Conservation (phyloP, 768 basidiomycete genomes). For the Rhodosporidiobolus odoratus region DNA sequence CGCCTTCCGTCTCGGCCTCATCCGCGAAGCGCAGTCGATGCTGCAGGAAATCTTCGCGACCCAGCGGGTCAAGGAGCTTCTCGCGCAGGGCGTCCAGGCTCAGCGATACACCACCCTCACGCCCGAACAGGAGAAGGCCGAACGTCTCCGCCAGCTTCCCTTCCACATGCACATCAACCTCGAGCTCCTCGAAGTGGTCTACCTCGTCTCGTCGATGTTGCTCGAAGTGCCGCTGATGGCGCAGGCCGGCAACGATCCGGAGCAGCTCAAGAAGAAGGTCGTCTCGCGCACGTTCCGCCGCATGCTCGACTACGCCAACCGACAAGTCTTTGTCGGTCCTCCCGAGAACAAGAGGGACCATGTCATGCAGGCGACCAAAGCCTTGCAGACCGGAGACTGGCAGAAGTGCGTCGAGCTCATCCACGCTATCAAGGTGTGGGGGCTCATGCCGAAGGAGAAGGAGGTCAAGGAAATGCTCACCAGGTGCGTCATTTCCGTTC, state of each 20-base stretch:
- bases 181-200: slow-evolving; percentile 92
- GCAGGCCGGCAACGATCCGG: slow-evolving; percentile 70
- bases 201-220: slow-evolving; percentile 97
- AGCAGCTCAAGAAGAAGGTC: slow-evolving; percentile 84
- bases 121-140: slow-evolving; percentile 94
- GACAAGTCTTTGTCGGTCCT: slow-evolving; percentile 83
- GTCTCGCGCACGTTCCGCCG: slow-evolving; percentile 97
- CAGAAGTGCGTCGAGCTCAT: slow-evolving; percentile 88
- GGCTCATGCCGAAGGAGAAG: slow-evolving; percentile 80
- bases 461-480: slow-evolving; percentile 91
- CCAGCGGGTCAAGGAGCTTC: slow-evolving; percentile 90
- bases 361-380: slow-evolving; percentile 98
- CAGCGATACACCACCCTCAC: slow-evolving; percentile 61
- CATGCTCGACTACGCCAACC: slow-evolving; percentile 89
- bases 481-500: slow-evolving; percentile 55
- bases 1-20: slow-evolving; percentile 90
- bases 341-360: slow-evolving; percentile 91
- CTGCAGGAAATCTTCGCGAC: slow-evolving; percentile 94
- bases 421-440: slow-evolving; percentile 96
- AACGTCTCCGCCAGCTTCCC: slow-evolving; percentile 88
- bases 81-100: slow-evolving; percentile 93
- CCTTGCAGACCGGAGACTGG: slow-evolving; percentile 94
- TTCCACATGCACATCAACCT: slow-evolving; percentile 99
- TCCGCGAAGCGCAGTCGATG: slow-evolving; percentile 86
- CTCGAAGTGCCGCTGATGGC: slow-evolving; percentile 94